phyloP scores from a whole-genome alignment of 192 early-diverging fungal species.

The Phycomyces nitens region DNA sequence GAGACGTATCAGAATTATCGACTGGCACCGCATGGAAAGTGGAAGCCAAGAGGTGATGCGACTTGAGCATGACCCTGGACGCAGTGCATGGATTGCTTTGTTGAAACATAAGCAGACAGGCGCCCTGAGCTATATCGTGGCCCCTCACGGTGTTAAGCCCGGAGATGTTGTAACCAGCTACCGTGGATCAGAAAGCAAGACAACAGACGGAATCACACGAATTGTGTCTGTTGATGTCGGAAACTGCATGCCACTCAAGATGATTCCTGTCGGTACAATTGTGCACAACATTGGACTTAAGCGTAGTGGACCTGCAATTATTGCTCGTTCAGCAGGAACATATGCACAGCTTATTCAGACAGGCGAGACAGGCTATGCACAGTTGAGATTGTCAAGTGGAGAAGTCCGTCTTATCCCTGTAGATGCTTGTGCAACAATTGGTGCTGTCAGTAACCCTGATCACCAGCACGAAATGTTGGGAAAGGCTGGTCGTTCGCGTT shows the following conservation, averaged over 20 bases:
- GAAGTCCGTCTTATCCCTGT: constrained; percentile 85
- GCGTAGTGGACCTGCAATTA: constrained; percentile 68
- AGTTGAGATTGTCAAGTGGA: constrained; percentile 79
- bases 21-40: constrained; percentile 74
- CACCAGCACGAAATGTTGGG: constrained; percentile 86
- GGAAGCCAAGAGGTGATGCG: constrained; percentile 81
- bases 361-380: constrained; percentile 71
- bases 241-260: constrained; percentile 84
- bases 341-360: constrained; percentile 83
- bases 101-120: constrained; percentile 75
- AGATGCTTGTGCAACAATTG: constrained; percentile 86
- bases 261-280: constrained; percentile 89
- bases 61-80: constrained; percentile 94
- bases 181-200: neutral
- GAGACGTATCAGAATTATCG: constrained; percentile 79
- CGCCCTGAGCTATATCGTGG: constrained; percentile 83
- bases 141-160: constrained; percentile 69
- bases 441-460: constrained; percentile 84
- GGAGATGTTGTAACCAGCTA: constrained; percentile 50
- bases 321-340: constrained; percentile 83
- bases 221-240: constrained; percentile 67
- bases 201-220: constrained; percentile 30
- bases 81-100: constrained; percentile 82
- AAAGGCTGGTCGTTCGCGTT: constrained; percentile 81
- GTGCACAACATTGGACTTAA: constrained; percentile 85